Evolutionary conservation across 169 alveolate species (phyloP), one percentile per base, ranked within the genome.

Genomic region (Plasmodium adleri): DNA sequence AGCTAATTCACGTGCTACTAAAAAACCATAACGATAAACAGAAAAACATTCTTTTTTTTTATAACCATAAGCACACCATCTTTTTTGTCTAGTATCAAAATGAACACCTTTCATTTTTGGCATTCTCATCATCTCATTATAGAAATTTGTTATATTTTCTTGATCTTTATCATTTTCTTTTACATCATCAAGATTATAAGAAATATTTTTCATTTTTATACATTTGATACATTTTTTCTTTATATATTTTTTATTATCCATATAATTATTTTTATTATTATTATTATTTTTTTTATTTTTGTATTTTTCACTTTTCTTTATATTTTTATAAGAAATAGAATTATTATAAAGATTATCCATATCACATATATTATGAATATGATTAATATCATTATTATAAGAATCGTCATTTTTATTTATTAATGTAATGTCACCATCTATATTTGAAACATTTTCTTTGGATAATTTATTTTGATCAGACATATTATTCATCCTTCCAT

Each of bases 41-140:
- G 91, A 83, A 58, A 83, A 83, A 24, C 91, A 83, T 22, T 83
- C 91, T 63, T 83, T 83, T 17, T 83, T 83, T 83, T 83, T 83
- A 56, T 83, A 62, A 47, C 91, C 91, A 83, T 83, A 83, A 24
- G 91, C 91, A 54, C 91, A 83, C 91, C 91, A 83, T 32, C 91
- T 67, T 32, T 83, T 83, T 72, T 83, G 91, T 54, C 91, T 68
- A 1, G 70, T 68, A 17, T 83, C 91, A 83, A 83, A 83, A 83
- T 83, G 91, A 8, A 83, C 91, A 13, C 91, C 91, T 83, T 83
- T 83, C 70, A 83, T 83, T 32, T 83, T 83, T 3, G 91, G 91
- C 32, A 83, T 83, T 45, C 70, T 83, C 91, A 83, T 68, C 0
- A 83, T 68, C 50, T 83, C 83, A 24, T 32, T 56, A 12, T 50